These are phyloP conservation scores for Ophiostoma triangulosporum DNA, from an alignment of 2,329 filamentous ascomycete genomes.

Conservation along the genomic window DNA sequence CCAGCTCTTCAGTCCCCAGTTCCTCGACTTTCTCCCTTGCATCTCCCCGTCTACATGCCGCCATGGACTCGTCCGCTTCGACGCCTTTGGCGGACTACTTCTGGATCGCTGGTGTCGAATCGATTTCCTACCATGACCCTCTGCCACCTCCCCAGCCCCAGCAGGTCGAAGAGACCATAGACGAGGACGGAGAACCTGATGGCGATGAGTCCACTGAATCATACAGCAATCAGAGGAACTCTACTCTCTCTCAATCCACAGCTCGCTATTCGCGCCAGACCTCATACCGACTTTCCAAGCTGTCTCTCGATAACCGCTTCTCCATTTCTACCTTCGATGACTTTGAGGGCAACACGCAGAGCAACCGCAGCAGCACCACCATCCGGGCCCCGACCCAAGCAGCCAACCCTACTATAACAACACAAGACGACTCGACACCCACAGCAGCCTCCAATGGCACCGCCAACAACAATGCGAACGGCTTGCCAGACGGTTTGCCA, in stretches of 20 bases:
- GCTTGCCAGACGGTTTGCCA: neutral
- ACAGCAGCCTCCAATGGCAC: neutral
- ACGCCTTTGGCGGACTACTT: slow-evolving; percentile 61
- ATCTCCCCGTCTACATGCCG: slow-evolving; percentile 17
- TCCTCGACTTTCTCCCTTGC: slow-evolving; percentile 4
- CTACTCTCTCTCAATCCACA: slow-evolving; percentile 14
- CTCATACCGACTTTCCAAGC: slow-evolving; percentile 45
- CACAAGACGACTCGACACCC: neutral
- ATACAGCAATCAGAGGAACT: slow-evolving; percentile 21
- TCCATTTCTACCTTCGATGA: slow-evolving; percentile 44
- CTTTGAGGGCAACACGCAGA: slow-evolving; percentile 41
- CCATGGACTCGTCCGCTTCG: slow-evolving; percentile 44
- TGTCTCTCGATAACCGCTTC: slow-evolving; percentile 31
- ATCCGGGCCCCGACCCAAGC: slow-evolving; percentile 29
- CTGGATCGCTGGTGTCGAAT: slow-evolving; percentile 61
- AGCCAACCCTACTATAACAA: neutral
- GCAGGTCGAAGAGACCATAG: slow-evolving; percentile 44
- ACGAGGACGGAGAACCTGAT: slow-evolving; percentile 47
- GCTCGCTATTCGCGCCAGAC: slow-evolving; percentile 49
- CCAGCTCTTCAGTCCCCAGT: neutral
- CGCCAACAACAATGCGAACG: slow-evolving; percentile 5
- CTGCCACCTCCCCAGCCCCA: slow-evolving; percentile 22
- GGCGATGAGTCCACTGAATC: neutral
- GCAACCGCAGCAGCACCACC: slow-evolving; percentile 53
- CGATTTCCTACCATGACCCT: slow-evolving; percentile 49